Conservation (phyloP, 1,284 basidiomycete species). For the Cryptococcus sp. region DNA sequence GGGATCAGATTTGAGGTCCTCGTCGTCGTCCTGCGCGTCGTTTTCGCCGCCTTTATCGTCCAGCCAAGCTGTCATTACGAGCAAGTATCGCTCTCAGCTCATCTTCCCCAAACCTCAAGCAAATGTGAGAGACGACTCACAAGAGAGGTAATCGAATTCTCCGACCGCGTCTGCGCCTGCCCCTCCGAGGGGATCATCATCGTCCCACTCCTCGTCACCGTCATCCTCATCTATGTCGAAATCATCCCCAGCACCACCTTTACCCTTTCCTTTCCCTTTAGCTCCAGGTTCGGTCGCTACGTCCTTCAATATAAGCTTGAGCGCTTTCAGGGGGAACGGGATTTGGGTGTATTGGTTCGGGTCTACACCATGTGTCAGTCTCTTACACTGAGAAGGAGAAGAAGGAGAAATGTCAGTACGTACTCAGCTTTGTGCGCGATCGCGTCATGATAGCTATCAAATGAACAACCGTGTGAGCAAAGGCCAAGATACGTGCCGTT, state of each 20-base stretch:
- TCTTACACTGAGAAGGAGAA: neutral
- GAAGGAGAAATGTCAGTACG: conserved; percentile 1
- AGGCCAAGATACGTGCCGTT: neutral
- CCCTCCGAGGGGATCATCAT: conserved; percentile 63
- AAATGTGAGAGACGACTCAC: conserved; percentile 30
- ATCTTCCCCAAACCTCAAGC: too few species aligned
- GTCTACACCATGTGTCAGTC: conserved; percentile 54
- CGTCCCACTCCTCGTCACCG: conserved; percentile 80
- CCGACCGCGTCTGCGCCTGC: conserved; percentile 38
- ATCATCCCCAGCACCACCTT: conserved; percentile 59
- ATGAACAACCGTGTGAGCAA: neutral
- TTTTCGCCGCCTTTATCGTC: conserved; percentile 69
- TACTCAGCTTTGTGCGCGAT: conserved; percentile 81
- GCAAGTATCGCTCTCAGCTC: neutral
- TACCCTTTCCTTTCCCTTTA: conserved; percentile 61
- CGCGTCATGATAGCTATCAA: conserved; percentile 87
- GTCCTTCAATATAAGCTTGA: conserved; percentile 86
- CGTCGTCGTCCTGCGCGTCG: conserved; percentile 78
- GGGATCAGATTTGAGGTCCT: conserved; percentile 83
- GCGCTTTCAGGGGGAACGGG: conserved; percentile 83
- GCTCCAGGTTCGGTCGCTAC: conserved; percentile 65
- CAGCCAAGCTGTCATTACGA: conserved; percentile 42
- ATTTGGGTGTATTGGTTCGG: conserved; percentile 84
- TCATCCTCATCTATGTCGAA: conserved; percentile 64
- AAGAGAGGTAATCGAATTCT: conserved; percentile 57